Evolutionary conservation across 1,284 basidiomycete genomes (phyloP).

Genomic region (Gomphus sp.): DNA sequence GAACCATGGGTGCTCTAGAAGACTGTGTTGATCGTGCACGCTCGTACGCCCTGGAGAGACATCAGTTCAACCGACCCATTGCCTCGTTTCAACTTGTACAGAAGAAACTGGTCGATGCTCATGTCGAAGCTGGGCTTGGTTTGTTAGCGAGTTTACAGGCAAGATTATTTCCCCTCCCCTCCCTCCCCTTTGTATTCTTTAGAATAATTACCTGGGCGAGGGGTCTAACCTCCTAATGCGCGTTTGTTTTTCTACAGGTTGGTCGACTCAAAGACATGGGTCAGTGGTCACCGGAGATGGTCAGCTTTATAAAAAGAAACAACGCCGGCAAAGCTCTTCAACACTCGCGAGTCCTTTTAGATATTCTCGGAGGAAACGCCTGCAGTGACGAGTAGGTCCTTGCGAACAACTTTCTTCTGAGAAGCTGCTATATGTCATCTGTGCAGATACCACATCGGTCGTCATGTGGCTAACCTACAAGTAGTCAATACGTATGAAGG

Average conservation of each 20-base stretch:
- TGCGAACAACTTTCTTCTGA: background rate
- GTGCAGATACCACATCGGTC: constrained; percentile 74
- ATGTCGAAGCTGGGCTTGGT: constrained; percentile 79
- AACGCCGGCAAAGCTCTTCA: constrained; percentile 90
- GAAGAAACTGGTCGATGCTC: constrained; percentile 93
- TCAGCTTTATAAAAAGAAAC: constrained; percentile 92
- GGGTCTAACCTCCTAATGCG: background rate
- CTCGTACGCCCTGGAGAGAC: constrained; percentile 81
- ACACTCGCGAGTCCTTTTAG: constrained; percentile 71
- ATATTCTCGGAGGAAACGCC: constrained; percentile 89
- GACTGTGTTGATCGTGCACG: constrained; percentile 78
- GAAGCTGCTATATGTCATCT: background rate
- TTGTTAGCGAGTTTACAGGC: constrained; percentile 60
- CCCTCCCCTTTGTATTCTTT: no score
- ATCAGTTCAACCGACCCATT: constrained; percentile 85
- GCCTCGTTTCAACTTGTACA: constrained; percentile 95
- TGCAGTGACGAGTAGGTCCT: constrained; percentile 74
- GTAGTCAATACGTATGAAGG: constrained; percentile 92
- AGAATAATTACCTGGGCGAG: background rate
- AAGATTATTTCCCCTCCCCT: background rate
- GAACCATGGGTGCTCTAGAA: constrained; percentile 91
- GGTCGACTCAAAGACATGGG: constrained; percentile 85
- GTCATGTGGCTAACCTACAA: constrained; percentile 88
- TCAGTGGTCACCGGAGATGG: constrained; percentile 82
- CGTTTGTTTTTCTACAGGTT: constrained; percentile 39